Evolutionary conservation across 441 rosid species (phyloP).

Genomic region (Raphanus hybrid): DNA sequence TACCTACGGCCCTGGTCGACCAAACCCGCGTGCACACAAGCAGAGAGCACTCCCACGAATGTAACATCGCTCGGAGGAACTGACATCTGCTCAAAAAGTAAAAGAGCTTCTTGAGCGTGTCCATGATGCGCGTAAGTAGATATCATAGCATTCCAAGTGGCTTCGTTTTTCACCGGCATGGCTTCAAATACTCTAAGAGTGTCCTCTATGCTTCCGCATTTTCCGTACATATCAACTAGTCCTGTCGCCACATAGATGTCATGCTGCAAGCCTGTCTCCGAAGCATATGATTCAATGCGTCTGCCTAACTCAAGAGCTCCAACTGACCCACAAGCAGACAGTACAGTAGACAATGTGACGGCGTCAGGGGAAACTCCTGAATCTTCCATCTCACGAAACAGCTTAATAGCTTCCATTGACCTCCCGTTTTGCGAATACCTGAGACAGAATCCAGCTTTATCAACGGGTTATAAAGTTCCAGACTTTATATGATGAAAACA

Average conservation of each 20-base stretch:
- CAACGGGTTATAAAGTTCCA: not conserved
- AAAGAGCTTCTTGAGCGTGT: conserved; percentile 66
- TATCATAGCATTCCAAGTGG: conserved; percentile 94
- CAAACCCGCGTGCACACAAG: conserved; percentile 87
- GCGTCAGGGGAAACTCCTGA: conserved; percentile 51
- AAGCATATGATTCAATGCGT: conserved; percentile 60
- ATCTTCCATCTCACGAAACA: conserved; percentile 61
- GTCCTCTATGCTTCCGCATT: conserved; percentile 72
- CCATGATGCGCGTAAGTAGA: conserved; percentile 84
- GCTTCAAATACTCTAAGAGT: conserved; percentile 69
- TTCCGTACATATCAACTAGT: conserved; percentile 86
- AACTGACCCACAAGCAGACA: conserved; percentile 79
- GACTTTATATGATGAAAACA: not conserved
- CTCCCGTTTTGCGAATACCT: conserved; percentile 85
- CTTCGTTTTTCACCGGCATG: conserved; percentile 75
- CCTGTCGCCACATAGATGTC: conserved; percentile 75
- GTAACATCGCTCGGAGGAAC: conserved; percentile 72
- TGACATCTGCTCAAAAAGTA: conserved; percentile 62
- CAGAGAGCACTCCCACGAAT: conserved; percentile 77
- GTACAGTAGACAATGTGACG: conserved; percentile 60
- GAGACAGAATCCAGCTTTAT: conserved; percentile 19
- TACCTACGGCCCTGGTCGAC: conserved; percentile 64
- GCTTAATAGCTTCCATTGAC: conserved; percentile 65
- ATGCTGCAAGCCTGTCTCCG: conserved; percentile 47
- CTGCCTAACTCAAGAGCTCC: conserved; percentile 82